Percentiles rank a stretch among this genome's conserved stretches.
Evolutionary conservation across 2,329 filamentous ascomycete genomes (phyloP).

Genomic region (Microdochium bolleyi): DNA sequence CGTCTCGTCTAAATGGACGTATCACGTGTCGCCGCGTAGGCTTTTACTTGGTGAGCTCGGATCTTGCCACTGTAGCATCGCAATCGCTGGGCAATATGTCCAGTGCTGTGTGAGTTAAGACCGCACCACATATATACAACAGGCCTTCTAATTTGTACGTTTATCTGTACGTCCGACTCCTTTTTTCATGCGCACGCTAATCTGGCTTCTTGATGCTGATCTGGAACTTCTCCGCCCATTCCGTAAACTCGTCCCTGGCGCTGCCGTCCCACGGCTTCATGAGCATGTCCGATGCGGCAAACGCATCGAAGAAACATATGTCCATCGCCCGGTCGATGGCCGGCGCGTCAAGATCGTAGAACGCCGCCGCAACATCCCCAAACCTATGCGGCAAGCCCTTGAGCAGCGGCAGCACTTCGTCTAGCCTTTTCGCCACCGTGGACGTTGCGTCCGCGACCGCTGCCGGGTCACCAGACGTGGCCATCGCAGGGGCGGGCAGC

Average conservation of each 20-base stretch:
- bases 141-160: too few relatives aligned
- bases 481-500: slow-evolving; percentile 21
- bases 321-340: slow-evolving; percentile 52
- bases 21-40: too few relatives aligned
- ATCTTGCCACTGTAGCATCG: too few relatives aligned
- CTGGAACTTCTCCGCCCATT: slow-evolving; percentile 60
- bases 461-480: neutral
- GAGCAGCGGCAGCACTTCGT: slow-evolving; percentile 48
- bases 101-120: too few relatives aligned
- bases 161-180: too few relatives aligned
- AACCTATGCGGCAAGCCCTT: slow-evolving; percentile 57
- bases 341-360: slow-evolving; percentile 60
- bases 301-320: slow-evolving; percentile 52
- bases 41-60: too few relatives aligned
- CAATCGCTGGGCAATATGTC: too few relatives aligned
- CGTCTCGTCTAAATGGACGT: too few relatives aligned
- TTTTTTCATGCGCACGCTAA: too few relatives aligned
- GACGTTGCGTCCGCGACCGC: slow-evolving; percentile 13
- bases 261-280: slow-evolving; percentile 53
- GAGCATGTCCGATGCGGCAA: slow-evolving; percentile 46
- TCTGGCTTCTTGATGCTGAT: slow-evolving; percentile 39
- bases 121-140: too few relatives aligned
- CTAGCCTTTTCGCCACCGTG: slow-evolving; percentile 33
- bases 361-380: slow-evolving; percentile 61
- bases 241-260: slow-evolving; percentile 64